phyloP scores from a whole-genome alignment of 768 basidiomycete species.

The Fomitopsis pulvina region DNA sequence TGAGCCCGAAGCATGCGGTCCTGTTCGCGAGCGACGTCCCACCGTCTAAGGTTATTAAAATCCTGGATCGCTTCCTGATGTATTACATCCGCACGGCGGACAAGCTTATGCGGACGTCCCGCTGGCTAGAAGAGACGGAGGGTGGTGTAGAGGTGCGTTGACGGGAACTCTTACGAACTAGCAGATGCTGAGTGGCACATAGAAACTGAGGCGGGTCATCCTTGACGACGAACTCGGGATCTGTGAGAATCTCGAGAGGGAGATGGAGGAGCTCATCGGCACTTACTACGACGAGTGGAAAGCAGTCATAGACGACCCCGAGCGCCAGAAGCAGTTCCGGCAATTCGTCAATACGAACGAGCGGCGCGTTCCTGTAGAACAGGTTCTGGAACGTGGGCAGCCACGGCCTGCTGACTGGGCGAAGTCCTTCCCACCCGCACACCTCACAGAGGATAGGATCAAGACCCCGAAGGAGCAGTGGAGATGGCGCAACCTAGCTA shows the following conservation, averaged over 20 bases:
- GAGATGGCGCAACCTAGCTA: constrained; percentile 50
- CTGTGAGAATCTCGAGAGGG: constrained; percentile 56
- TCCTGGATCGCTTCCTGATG: constrained; percentile 60
- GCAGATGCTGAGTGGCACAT: neutral
- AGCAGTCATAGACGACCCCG: constrained; percentile 47
- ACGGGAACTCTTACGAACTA: neutral
- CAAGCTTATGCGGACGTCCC: constrained; percentile 60
- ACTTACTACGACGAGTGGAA: constrained; percentile 71
- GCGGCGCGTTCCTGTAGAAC: constrained; percentile 37
- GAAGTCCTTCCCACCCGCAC: constrained; percentile 43
- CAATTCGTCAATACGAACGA: constrained; percentile 50
- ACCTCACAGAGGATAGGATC: constrained; percentile 33
- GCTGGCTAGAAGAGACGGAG: constrained; percentile 68
- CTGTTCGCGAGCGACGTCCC: constrained; percentile 65
- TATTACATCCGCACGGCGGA: constrained; percentile 73
- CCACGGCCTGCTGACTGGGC: constrained; percentile 64
- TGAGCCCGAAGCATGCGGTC: constrained; percentile 46
- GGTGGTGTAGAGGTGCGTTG: constrained; percentile 50
- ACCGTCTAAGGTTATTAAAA: constrained; percentile 50
- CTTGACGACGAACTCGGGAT: constrained; percentile 69
- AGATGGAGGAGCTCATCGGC: constrained; percentile 59
- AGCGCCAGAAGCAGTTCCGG: constrained; percentile 42
- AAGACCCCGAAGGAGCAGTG: constrained; percentile 42
- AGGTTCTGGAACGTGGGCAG: constrained; percentile 56
- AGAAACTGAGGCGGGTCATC: constrained; percentile 58